Percentiles rank a stretch among this genome's conserved stretches.
Evolutionary conservation across 2,329 filamentous ascomycete genomes (phyloP).

Genomic region (Sporothrix brunneoviolacea): DNA sequence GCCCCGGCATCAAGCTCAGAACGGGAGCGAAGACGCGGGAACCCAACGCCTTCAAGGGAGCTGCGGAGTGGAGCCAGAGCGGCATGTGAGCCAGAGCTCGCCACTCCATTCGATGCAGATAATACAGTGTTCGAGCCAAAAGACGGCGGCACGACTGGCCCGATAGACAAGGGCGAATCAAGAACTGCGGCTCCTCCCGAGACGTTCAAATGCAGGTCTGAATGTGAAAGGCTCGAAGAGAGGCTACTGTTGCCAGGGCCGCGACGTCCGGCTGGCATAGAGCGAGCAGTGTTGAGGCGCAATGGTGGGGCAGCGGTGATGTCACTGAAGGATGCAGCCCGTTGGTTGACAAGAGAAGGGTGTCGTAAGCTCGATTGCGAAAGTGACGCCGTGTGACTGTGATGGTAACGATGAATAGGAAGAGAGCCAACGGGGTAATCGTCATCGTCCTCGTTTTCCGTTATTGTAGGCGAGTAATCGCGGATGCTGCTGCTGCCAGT

Average conservation of each 20-base stretch:
- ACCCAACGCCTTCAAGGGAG: conserved; percentile 50
- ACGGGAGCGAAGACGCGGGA: conserved; percentile 51
- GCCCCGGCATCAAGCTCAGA: conserved; percentile 51
- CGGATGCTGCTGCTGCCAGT: conserved; percentile 33
- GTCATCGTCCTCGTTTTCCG: conserved; percentile 44
- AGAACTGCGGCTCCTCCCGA: conserved; percentile 14
- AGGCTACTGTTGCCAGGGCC: conserved; percentile 22
- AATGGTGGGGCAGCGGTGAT: conserved; percentile 27
- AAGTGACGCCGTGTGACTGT: conserved; percentile 22
- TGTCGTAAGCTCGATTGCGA: conserved; percentile 27
- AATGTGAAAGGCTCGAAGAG: conserved; percentile 36
- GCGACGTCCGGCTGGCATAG: conserved; percentile 14
- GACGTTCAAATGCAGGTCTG: conserved; percentile 40
- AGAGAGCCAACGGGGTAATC: conserved; percentile 18
- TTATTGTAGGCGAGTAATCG: conserved; percentile 51
- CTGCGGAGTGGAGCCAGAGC: conserved; percentile 48
- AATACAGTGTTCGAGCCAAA: too few species aligned
- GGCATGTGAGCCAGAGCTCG: conserved; percentile 21
- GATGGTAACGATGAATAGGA: conserved; percentile 21
- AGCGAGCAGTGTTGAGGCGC: conserved; percentile 33
- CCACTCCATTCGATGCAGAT: conserved; percentile 24
- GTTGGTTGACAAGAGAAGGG: conserved; percentile 34
- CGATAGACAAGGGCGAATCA: conserved; percentile 21
- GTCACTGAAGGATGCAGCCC: conserved; percentile 35
- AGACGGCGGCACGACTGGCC: conserved; percentile 13